A percentile compares a stretch with the other conserved stretches of the same genome.
Conservation (phyloP, 768 basidiomycete species). For the Phallus indusiatus region DNA sequence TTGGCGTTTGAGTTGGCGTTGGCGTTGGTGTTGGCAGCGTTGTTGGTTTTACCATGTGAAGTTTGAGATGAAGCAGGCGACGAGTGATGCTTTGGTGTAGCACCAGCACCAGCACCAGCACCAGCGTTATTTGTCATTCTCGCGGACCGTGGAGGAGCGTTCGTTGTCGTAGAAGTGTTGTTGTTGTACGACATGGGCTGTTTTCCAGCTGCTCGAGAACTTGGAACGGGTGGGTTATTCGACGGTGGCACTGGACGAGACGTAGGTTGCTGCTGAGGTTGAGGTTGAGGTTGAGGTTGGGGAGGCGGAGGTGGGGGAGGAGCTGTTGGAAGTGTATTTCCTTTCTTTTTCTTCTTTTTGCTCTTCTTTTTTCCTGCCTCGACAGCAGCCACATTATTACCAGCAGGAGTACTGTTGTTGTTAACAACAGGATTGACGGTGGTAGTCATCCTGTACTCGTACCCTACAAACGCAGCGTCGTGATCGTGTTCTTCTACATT, state of each 20-base stretch:
- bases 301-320: slow-evolving; percentile 22
- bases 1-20: slow-evolving; percentile 19
- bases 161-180: slow-evolving; percentile 24
- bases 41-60: slow-evolving; percentile 28
- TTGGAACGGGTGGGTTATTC: slow-evolving; percentile 44
- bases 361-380: slow-evolving; percentile 31
- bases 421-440: too few relatives aligned
- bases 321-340: slow-evolving; percentile 16
- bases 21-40: slow-evolving; percentile 23
- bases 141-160: slow-evolving; percentile 24
- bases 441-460: slow-evolving; percentile 23
- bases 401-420: slow-evolving; percentile 3
- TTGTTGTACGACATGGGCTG: slow-evolving; percentile 76
- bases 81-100: slow-evolving; percentile 49
- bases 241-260: slow-evolving; percentile 30
- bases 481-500: slow-evolving; percentile 30
- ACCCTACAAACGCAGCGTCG: slow-evolving; percentile 10
- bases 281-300: slow-evolving; percentile 18
- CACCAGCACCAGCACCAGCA: too few relatives aligned
- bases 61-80: slow-evolving; percentile 36
- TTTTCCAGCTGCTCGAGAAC: slow-evolving; percentile 83
- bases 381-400: background rate
- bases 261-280: slow-evolving; percentile 16
- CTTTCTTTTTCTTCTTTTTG: slow-evolving; percentile 42
- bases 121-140: slow-evolving; percentile 18